Percentiles rank a stretch among this genome's conserved stretches.
Conservation (phyloP, 208 protist species). For the Endotrypanum monterogeii region DNA sequence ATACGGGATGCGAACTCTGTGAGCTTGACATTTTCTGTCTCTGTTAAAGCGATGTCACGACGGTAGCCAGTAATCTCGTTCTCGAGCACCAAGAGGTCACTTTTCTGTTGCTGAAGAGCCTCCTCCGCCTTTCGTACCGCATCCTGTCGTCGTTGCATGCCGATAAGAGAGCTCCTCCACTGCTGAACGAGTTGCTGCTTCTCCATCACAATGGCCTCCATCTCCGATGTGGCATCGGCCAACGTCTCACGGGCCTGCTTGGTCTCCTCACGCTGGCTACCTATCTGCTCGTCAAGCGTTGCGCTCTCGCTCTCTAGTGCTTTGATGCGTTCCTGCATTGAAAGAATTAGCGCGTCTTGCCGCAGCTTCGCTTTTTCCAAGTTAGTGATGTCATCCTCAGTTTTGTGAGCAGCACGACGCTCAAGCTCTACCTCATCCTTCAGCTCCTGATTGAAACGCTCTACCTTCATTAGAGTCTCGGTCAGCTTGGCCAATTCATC, state of each 20-base stretch:
- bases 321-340: slow-evolving; percentile 87
- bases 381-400: slow-evolving; percentile 94
- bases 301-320: slow-evolving; percentile 84
- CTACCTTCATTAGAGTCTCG: slow-evolving; percentile 89
- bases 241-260: slow-evolving; percentile 86
- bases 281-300: slow-evolving; percentile 85
- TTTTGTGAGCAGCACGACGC: slow-evolving; percentile 94
- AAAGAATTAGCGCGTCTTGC: slow-evolving; percentile 92
- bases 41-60: slow-evolving; percentile 75
- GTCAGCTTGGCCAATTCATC: slow-evolving; percentile 91
- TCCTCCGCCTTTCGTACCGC: slow-evolving; percentile 93
- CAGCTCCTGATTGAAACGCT: slow-evolving; percentile 95
- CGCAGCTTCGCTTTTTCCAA: slow-evolving; percentile 92
- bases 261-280: slow-evolving; percentile 90
- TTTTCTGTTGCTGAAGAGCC: slow-evolving; percentile 90
- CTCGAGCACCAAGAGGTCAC: slow-evolving; percentile 88
- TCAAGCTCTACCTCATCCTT: slow-evolving; percentile 94
- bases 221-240: slow-evolving; percentile 91
- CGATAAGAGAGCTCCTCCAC: slow-evolving; percentile 93
- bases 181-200: slow-evolving; percentile 96
- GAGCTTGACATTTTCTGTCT: slow-evolving; percentile 92
- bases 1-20: slow-evolving; percentile 91
- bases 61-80: slow-evolving; percentile 93
- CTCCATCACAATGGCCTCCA: slow-evolving; percentile 94
- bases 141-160: slow-evolving; percentile 94